A percentile compares a stretch with the other conserved stretches of the same genome.
These are phyloP conservation scores for Saccharomycopsis vini DNA, from an alignment of 805 yeast species.

Conservation along the genomic window DNA sequence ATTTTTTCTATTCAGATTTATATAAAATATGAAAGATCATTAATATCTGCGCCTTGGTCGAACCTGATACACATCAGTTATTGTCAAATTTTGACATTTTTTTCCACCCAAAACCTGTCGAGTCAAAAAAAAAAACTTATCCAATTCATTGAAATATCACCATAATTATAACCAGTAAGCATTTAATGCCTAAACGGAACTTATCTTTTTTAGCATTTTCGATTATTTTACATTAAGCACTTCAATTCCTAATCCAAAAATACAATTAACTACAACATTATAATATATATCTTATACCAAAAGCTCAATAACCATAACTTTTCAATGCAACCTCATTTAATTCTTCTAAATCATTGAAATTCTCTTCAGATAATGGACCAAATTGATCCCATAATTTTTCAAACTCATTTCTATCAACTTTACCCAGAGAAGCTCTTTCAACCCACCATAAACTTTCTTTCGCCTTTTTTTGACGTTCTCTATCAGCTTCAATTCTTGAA, in stretches of 20 bases:
- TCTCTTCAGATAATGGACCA: slow-evolving; percentile 34
- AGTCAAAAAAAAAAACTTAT: background rate
- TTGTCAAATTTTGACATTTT: too few species aligned
- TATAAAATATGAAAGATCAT: too few species aligned
- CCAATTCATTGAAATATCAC: background rate
- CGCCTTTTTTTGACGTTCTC: slow-evolving; percentile 80
- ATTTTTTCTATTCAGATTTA: too few species aligned
- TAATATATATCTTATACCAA: too few species aligned
- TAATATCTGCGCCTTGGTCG: too few species aligned
- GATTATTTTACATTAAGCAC: background rate
- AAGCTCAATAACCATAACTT: slow-evolving; percentile 34
- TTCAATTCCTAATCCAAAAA: background rate
- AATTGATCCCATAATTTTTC: slow-evolving; percentile 33
- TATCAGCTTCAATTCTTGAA: slow-evolving; percentile 81
- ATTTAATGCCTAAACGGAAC: background rate
- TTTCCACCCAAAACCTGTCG: too few species aligned
- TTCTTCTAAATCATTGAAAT: slow-evolving; percentile 43
- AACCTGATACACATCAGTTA: too few species aligned
- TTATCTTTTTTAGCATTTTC: background rate
- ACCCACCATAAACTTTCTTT: slow-evolving; percentile 78
- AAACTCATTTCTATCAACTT: slow-evolving; percentile 40
- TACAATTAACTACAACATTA: background rate
- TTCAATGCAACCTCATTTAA: slow-evolving; percentile 44
- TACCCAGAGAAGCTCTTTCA: slow-evolving; percentile 33
- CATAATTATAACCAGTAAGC: background rate